Conservation (phyloP, 192 early-diverging fungal species). For the Backusella liffmaniae region DNA sequence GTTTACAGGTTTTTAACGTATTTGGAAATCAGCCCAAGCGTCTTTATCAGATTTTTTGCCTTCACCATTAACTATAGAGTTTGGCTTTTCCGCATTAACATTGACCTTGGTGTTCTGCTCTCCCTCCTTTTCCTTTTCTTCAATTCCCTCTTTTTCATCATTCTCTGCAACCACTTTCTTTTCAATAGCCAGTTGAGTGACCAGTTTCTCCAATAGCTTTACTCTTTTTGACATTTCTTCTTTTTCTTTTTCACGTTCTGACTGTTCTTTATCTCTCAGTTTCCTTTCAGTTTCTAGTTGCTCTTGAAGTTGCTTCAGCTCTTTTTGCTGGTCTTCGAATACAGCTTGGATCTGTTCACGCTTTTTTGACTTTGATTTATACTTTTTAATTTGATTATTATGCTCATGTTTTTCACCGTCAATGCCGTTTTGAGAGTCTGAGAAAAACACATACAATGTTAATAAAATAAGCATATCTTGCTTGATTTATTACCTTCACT, state of each 20-base stretch:
- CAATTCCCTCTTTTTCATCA: not conserved
- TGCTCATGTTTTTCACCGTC: not conserved
- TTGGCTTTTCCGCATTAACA: not conserved
- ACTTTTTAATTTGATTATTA: not conserved
- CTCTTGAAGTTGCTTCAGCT: not conserved
- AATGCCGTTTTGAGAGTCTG: not conserved
- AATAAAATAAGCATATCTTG: not conserved
- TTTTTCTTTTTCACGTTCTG: not conserved
- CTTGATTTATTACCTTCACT: not conserved
- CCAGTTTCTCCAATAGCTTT: not conserved
- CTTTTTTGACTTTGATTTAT: not conserved
- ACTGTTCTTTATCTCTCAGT: not conserved
- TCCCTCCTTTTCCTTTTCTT: not conserved
- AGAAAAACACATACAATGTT: not conserved
- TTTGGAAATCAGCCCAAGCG: not conserved
- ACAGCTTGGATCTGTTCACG: not conserved
- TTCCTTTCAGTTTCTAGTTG: not conserved
- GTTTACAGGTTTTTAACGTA: not conserved
- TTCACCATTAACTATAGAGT: not conserved
- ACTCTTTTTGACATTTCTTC: conserved; percentile 3
- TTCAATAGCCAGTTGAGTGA: not conserved
- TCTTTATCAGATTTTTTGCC: not conserved
- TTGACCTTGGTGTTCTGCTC: not conserved
- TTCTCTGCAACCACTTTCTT: not conserved
- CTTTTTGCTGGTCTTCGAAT: not conserved